A percentile compares a stretch with the other conserved stretches of the same genome.
Conservation (phyloP, 78 protist species). For the Cyanophora paradoxa region DNA sequence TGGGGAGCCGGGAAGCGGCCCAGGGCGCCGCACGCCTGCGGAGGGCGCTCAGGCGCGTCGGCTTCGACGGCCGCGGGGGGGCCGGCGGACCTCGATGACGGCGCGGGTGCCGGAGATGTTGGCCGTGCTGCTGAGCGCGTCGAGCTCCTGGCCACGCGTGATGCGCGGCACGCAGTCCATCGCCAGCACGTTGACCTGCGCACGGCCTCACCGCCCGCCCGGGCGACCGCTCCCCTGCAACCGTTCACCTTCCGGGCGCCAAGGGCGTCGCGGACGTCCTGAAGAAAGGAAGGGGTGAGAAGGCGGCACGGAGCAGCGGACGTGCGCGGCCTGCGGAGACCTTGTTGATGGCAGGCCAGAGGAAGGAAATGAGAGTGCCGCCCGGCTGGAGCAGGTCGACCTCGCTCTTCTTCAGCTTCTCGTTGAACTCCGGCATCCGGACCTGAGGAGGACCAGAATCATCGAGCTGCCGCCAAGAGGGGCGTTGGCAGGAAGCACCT, state of each 20-base stretch:
- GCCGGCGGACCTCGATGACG: constrained; percentile 70
- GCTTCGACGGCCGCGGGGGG: constrained; percentile 2
- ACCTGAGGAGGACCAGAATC: background rate
- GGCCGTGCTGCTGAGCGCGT: constrained; percentile 89
- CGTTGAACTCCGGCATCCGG: no score
- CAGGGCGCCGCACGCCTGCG: no score
- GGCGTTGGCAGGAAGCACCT: constrained; percentile 10
- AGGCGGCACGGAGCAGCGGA: background rate
- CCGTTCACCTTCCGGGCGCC: background rate
- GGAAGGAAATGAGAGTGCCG: background rate
- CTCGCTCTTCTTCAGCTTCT: no score
- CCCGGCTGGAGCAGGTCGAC: constrained; percentile 1
- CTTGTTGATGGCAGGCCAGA: constrained; percentile 2
- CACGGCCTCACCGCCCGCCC: no score
- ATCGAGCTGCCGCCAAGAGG: background rate
- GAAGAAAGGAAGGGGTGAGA: background rate
- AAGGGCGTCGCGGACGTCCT: constrained; percentile 3
- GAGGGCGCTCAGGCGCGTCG: no score
- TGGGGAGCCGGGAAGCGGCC: constrained; percentile 83
- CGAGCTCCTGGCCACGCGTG: constrained; percentile 83
- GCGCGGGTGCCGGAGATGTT: constrained; percentile 95
- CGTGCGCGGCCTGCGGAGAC: background rate
- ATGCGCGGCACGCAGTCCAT: constrained; percentile 89
- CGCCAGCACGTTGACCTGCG: constrained; percentile 62
- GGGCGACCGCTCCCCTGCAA: no score